Evolutionary conservation across 129 eudicot species (phyloP).

Genomic region (Centrapalus pauciflorus): DNA sequence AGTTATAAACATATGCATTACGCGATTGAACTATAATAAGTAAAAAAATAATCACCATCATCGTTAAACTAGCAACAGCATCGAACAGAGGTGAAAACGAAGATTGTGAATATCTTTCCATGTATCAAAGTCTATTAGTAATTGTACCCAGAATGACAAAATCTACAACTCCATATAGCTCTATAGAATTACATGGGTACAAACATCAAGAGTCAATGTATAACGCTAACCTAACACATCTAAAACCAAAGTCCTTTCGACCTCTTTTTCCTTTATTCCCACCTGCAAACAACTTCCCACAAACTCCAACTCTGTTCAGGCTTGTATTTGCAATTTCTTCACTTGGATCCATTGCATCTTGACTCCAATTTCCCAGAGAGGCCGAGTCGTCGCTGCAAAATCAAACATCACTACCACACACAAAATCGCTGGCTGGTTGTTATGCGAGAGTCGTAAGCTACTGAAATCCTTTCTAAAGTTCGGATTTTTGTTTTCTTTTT

Average conservation of each 20-base stretch:
- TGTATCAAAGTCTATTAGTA: no score
- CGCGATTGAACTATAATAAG: no score
- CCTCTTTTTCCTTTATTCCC: conserved; percentile 6
- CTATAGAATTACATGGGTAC: not conserved
- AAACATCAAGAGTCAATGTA: conserved; percentile 2
- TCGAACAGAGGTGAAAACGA: no score
- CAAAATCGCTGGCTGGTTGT: not conserved
- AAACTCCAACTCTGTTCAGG: not conserved
- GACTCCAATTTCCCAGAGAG: not conserved
- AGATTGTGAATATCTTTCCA: no score
- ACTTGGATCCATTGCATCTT: not conserved
- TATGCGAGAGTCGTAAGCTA: not conserved
- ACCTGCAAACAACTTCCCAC: not conserved
- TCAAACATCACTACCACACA: not conserved
- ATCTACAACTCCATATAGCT: not conserved
- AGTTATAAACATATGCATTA: no score
- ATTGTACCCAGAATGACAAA: not conserved
- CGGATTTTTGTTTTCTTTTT: not conserved
- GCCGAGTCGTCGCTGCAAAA: conserved; percentile 18
- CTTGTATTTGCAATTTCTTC: not conserved
- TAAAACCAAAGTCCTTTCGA: not conserved
- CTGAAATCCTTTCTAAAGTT: not conserved
- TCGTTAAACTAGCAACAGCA: no score
- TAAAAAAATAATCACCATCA: no score
- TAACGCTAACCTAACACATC: conserved; percentile 2